Base-by-base conservation (phyloP, 2,329 filamentous ascomycete genomes). In the Aureobasidium sp. region DNA sequence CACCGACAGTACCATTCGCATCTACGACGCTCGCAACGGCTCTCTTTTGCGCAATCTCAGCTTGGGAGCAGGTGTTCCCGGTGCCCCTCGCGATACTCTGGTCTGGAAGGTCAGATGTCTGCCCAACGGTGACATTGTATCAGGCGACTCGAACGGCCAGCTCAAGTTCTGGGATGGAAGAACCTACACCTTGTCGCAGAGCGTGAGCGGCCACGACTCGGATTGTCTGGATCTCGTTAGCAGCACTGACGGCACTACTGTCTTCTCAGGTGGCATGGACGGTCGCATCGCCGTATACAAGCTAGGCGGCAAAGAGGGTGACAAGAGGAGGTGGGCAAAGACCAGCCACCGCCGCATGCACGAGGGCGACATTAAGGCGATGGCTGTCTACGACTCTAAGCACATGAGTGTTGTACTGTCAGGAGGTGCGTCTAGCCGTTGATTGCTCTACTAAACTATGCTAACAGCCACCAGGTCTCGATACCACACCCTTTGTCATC, bases 21-120 rank as follows among this genome's bases (percentile, higher is more conserved):
- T 94, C 59, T 96, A 92, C 75, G 91, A 97, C 72, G 87, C 91
- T 67, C 82, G 89, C 55, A 93, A 85, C 70, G 90, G 90, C 14
- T 82, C 85, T 58, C 81, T 90, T 63, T 72, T 96, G 62, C 83
- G 91, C 49, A 90, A 85, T 66, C 94, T 99, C 81, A 92, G 91
- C 0, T 77, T 97, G 37, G 94, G 93, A 4, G 86, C 87, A 60
- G 90, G 93, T 39, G 81, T 90, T 11, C 78, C 79, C 7, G 89
- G 89, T 48, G 90, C 90, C 7, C 85, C 89, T 21, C 93, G 90
- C 74, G 89, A 96, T 66, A 87, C 92, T 61, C 85, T 97, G 55
- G 89, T 96, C 14, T 99, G 94, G 94, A 88, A 90, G 58, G 88
- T 99, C 64, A 96, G 91, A 75, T 91, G 89, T 70, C 80, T 97